Base-by-base conservation (phyloP, 164 flowering plant genomes). In the Vitis cinerea region DNA sequence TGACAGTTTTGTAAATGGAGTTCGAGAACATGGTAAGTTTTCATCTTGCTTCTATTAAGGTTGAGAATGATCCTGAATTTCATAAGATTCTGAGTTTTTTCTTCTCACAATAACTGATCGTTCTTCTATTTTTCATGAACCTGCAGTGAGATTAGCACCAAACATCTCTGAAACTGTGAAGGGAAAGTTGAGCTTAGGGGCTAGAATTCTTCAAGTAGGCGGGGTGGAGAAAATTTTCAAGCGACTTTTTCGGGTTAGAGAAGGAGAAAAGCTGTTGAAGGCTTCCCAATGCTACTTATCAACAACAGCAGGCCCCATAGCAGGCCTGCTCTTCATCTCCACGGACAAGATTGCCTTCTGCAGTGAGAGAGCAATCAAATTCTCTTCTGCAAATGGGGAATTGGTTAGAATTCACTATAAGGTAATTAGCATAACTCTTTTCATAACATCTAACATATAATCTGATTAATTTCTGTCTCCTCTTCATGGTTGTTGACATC, bases 241-340 rank as follows among this genome's bases (percentile, higher is more conserved):
- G 64, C 69, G 72, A 58, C 30, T 71, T 7, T 86, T 84, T 59
- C 77, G 64, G 6, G 81, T 75, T 13, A 69, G 66, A 29, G 81
- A 72, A 72, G 82, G 75, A 64, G 86, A 86, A 61, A 84, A 82
- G 59, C 68, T 86, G 57, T 69, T 82, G 29, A 83, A 80, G 71
- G 84, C 80, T 15, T 84, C 75, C 7, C 85, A 71, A n/a, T 86
- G 89, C 61, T 84, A 81, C 64, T 66, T 86, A 48, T 86, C 81
- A 10, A 86, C 90, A 48, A 80, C 87, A 27, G 81, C 83, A 3
- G 87, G 88, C 59, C 90, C 90, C n/a, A 77, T 87, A 62, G 79
- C 84, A 27, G 88, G 90, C 8, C 69, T 83, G 55, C 82, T 86
- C 55, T 86, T 86, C 37, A 74, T 86, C 31, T 86, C 90, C 29